Conservation (phyloP, 2,329 filamentous ascomycete genomes). For the Fusarium coffeatum region DNA sequence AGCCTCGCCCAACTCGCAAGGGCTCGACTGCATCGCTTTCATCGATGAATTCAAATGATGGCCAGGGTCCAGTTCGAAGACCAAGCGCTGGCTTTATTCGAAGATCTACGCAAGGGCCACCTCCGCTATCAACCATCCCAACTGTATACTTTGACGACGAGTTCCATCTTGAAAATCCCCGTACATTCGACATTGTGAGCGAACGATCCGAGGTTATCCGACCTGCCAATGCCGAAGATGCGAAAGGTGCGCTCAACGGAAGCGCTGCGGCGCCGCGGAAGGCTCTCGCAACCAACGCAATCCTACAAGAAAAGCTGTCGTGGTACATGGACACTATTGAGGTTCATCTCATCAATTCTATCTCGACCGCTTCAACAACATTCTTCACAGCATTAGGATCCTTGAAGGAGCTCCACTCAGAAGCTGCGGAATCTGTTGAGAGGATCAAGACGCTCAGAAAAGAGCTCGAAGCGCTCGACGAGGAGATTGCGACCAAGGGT, state of each 20-base stretch:
- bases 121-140: slow-evolving; percentile 92
- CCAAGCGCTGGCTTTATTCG: slow-evolving; percentile 63
- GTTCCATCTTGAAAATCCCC: slow-evolving; percentile 94
- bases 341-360: slow-evolving; percentile 94
- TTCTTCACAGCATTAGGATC: slow-evolving; percentile 96
- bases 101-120: slow-evolving; percentile 76
- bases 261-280: slow-evolving; percentile 74
- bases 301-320: slow-evolving; percentile 95
- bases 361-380: slow-evolving; percentile 93
- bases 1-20: slow-evolving; percentile 47
- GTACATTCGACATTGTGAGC: slow-evolving; percentile 96
- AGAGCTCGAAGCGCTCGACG: slow-evolving; percentile 83
- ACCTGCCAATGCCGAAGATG: slow-evolving; percentile 67
- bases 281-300: slow-evolving; percentile 93
- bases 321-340: slow-evolving; percentile 99
- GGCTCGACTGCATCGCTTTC: slow-evolving; percentile 59
- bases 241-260: slow-evolving; percentile 68
- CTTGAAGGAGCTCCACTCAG: slow-evolving; percentile 87
- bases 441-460: slow-evolving; percentile 84
- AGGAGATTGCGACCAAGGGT: slow-evolving; percentile 87
- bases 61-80: slow-evolving; percentile 56
- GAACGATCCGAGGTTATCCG: slow-evolving; percentile 97
- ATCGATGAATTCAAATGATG: slow-evolving; percentile 63
- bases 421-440: slow-evolving; percentile 90
- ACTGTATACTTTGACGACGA: slow-evolving; percentile 93